Evolutionary conservation across 164 flowering plant genomes (phyloP).

Genomic region (Houttuynia cordata): DNA sequence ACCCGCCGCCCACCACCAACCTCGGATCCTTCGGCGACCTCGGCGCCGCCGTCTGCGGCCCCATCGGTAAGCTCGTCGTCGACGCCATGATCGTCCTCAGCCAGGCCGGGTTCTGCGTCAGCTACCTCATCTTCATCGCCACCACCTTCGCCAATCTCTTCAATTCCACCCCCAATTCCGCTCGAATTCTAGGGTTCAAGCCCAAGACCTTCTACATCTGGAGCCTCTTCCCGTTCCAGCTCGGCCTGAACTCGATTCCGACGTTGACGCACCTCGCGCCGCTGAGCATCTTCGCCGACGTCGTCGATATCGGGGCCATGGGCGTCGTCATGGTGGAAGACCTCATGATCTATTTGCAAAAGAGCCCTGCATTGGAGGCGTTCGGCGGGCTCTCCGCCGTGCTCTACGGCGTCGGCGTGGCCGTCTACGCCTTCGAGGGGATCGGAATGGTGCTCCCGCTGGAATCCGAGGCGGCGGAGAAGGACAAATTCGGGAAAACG

Average conservation of each 20-base stretch:
- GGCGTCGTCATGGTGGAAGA: constrained; percentile 78
- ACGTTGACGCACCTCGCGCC: constrained; percentile 82
- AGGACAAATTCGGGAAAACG: constrained; percentile 44
- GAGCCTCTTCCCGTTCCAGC: constrained; percentile 69
- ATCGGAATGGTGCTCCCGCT: constrained; percentile 75
- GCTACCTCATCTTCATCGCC: constrained; percentile 41
- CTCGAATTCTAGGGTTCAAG: constrained; percentile 6
- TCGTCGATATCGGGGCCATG: constrained; percentile 79
- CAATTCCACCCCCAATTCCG: constrained; percentile 7
- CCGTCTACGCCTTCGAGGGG: constrained; percentile 81
- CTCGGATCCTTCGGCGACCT: constrained; percentile 47
- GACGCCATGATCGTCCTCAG: constrained; percentile 44
- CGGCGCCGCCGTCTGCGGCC: constrained; percentile 42
- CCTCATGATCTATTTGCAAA: constrained; percentile 20
- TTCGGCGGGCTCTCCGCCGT: constrained; percentile 54
- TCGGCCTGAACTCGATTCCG: constrained; percentile 68
- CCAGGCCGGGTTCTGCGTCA: constrained; percentile 49
- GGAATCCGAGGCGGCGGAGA: constrained; percentile 56
- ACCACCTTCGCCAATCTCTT: constrained; percentile 44
- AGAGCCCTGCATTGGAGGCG: constrained; percentile 29
- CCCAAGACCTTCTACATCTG: constrained; percentile 41
- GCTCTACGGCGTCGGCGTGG: constrained; percentile 71
- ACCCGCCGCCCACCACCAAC: constrained; percentile 10
- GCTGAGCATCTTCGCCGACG: constrained; percentile 84
- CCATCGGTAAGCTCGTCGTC: constrained; percentile 31